Evolutionary conservation across 2,329 filamentous ascomycete genomes (phyloP).

Genomic region (Plenodomus tracheiphilus): DNA sequence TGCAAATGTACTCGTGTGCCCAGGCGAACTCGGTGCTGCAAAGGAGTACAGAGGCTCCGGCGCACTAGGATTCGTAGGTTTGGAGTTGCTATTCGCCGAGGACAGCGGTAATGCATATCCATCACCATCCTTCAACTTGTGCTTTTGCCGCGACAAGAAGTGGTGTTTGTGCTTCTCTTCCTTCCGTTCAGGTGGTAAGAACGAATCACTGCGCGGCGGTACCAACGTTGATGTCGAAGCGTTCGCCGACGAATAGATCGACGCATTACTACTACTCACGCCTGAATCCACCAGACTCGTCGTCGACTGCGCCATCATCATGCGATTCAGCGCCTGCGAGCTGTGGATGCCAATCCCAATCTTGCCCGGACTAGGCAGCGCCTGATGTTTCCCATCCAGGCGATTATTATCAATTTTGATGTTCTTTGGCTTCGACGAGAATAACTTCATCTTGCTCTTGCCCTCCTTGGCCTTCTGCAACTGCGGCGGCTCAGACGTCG

Average conservation of each 20-base stretch:
- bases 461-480: conserved; percentile 66
- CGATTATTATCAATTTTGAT: conserved; percentile 73
- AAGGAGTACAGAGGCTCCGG: conserved; percentile 80
- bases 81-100: conserved; percentile 75
- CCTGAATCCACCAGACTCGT: conserved; percentile 67
- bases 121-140: conserved; percentile 73
- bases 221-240: conserved; percentile 76
- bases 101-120: conserved; percentile 71
- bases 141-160: conserved; percentile 77
- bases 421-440: conserved; percentile 72
- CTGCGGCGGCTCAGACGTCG: conserved; percentile 47
- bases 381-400: conserved; percentile 61
- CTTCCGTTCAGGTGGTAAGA: conserved; percentile 57
- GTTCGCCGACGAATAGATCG: conserved; percentile 75
- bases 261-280: conserved; percentile 58
- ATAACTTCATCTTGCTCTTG: conserved; percentile 80
- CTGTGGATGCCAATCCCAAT: conserved; percentile 69
- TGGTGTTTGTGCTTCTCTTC: conserved; percentile 77
- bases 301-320: conserved; percentile 67
- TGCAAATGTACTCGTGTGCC: conserved; percentile 68
- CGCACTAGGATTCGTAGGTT: conserved; percentile 73
- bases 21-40: conserved; percentile 72
- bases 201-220: conserved; percentile 51
- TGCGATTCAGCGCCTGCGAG: conserved; percentile 65
- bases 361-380: conserved; percentile 67